Evolutionary conservation across 139 green algal species (phyloP).

Genomic region (Zygnema cylindricum): DNA sequence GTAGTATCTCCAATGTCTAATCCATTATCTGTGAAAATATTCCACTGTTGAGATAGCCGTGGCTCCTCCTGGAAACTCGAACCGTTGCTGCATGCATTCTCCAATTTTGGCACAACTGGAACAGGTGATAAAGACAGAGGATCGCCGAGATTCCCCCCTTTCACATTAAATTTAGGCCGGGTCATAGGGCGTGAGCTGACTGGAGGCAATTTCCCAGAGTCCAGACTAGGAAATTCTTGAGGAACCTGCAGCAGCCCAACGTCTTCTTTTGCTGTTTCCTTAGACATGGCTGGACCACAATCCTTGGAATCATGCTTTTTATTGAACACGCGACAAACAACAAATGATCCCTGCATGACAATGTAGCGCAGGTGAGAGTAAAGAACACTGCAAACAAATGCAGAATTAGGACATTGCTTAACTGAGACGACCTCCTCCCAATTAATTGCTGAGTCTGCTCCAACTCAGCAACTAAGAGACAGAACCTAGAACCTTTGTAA

Average conservation of each 20-base stretch:
- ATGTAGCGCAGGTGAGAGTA: background rate
- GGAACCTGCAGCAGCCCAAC: background rate
- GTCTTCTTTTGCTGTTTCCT: background rate
- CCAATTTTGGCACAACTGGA: background rate
- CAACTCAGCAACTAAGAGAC: too few relatives aligned
- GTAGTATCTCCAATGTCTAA: too few relatives aligned
- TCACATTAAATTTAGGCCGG: background rate
- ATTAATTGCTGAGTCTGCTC: too few relatives aligned
- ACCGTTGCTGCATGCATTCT: too few relatives aligned
- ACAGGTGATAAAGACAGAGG: background rate
- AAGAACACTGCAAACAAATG: background rate
- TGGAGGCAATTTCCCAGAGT: background rate
- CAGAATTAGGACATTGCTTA: too few relatives aligned
- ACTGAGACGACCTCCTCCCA: too few relatives aligned
- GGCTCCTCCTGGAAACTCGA: too few relatives aligned
- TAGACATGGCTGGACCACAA: background rate
- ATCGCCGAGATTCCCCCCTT: background rate
- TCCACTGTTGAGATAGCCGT: too few relatives aligned
- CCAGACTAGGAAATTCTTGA: background rate
- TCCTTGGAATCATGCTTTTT: slow-evolving; percentile 12
- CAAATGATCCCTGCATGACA: slow-evolving; percentile 19
- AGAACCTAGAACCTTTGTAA: too few relatives aligned
- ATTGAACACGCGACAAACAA: slow-evolving; percentile 19
- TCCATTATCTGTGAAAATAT: too few relatives aligned
- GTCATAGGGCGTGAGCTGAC: background rate